Evolutionary conservation across 1,139 yeast genomes (phyloP).

Genomic region (Suhomyces bokatorum): DNA sequence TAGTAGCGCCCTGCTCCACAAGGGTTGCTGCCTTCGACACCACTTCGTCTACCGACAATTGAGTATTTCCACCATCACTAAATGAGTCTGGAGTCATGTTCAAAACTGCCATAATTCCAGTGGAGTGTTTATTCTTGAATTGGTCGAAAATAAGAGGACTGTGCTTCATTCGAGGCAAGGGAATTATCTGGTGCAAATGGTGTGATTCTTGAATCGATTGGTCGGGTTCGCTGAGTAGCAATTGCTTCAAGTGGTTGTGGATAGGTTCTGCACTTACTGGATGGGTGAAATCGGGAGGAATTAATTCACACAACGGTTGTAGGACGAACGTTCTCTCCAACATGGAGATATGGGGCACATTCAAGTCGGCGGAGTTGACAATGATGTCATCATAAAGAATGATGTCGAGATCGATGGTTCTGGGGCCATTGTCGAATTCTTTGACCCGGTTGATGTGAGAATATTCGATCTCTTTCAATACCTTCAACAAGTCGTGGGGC

Average conservation of each 20-base stretch:
- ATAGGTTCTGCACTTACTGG: constrained; percentile 85
- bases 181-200: constrained; percentile 46
- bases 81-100: constrained; percentile 95
- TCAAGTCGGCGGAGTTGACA: constrained; percentile 56
- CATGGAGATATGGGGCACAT: constrained; percentile 85
- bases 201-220: constrained; percentile 47
- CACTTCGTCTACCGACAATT: constrained; percentile 28
- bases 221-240: constrained; percentile 41
- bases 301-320: constrained; percentile 80
- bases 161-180: constrained; percentile 35
- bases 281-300: constrained; percentile 64
- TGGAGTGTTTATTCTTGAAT: constrained; percentile 34
- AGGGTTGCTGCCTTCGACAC: constrained; percentile 44
- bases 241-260: constrained; percentile 63
- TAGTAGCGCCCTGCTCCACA: constrained; percentile 58
- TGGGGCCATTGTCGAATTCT: constrained; percentile 83
- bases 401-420: constrained; percentile 87
- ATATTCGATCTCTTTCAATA: constrained; percentile 77
- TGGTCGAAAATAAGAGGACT: constrained; percentile 40
- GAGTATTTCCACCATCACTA: constrained; percentile 77
- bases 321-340: constrained; percentile 87
- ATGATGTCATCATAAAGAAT: constrained; percentile 65
- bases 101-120: constrained; percentile 78
- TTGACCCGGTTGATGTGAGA: constrained; percentile 70
- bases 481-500: constrained; percentile 63